These are phyloP conservation scores for Kodamaea kaohsiungensis DNA, from an alignment of 805 yeast species.

Conservation along the genomic window DNA sequence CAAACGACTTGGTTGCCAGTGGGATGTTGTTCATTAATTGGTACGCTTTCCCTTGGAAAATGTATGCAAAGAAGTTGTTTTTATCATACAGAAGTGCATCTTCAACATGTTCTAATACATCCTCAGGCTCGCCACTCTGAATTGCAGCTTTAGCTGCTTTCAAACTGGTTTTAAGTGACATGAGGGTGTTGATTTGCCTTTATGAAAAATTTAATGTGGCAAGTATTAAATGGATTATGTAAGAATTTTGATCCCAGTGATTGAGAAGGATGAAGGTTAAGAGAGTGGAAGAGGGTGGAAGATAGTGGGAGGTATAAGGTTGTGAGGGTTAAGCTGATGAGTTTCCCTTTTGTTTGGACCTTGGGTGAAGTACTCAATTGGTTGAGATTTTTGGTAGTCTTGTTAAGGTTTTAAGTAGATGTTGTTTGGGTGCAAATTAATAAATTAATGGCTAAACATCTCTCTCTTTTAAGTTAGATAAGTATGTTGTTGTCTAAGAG, in stretches of 20 bases:
- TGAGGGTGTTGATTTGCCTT: conserved; percentile 6
- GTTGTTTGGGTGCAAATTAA: neutral
- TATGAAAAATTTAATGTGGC: neutral
- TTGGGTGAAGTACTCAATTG: no score
- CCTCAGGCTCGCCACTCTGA: conserved; percentile 57
- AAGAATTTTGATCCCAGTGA: no score
- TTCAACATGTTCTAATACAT: conserved; percentile 56
- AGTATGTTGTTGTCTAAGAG: no score
- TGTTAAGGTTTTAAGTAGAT: neutral
- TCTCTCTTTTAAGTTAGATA: no score
- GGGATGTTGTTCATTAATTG: conserved; percentile 42
- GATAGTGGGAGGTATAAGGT: no score
- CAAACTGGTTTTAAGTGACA: conserved; percentile 29
- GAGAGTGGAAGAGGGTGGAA: no score
- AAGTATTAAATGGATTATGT: neutral
- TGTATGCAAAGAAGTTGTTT: conserved; percentile 61
- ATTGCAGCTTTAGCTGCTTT: conserved; percentile 49
- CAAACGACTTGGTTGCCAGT: conserved; percentile 46
- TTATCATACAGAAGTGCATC: conserved; percentile 59
- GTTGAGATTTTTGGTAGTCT: no score
- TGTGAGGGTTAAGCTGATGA: no score
- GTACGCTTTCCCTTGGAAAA: conserved; percentile 71
- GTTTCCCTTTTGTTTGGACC: no score
- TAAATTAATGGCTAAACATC: no score
- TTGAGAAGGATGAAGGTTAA: no score